Evolutionary conservation across 2,329 filamentous ascomycete genomes (phyloP).

Genomic region (Penicillium freii): DNA sequence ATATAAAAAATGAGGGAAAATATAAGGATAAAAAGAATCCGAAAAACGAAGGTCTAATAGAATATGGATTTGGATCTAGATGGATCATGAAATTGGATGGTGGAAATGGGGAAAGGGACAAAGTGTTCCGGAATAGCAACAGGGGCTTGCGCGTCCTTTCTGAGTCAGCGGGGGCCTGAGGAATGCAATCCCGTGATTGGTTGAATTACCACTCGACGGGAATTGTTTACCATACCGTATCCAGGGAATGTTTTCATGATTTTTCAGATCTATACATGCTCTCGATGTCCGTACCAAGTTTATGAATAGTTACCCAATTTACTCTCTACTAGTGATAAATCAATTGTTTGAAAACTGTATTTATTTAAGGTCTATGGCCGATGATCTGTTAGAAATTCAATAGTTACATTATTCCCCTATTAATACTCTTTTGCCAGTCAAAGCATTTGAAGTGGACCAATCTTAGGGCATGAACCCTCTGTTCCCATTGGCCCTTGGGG

Average conservation of each 20-base stretch:
- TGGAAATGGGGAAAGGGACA: conserved; percentile 13
- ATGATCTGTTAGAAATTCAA: background rate
- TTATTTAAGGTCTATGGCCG: too few species aligned
- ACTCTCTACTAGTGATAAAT: background rate
- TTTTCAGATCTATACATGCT: too few species aligned
- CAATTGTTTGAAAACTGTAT: background rate
- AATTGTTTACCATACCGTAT: conserved; percentile 3
- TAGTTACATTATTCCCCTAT: background rate
- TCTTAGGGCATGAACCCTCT: background rate
- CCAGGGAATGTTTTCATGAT: background rate
- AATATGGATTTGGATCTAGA: conserved; percentile 15
- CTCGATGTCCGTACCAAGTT: too few species aligned
- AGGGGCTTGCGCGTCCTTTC: conserved; percentile 36
- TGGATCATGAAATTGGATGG: conserved; percentile 16
- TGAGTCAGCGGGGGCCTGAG: conserved; percentile 28
- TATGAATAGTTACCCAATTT: background rate
- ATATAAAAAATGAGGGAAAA: conserved; percentile 10
- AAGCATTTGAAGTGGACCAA: background rate
- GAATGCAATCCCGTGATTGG: conserved; percentile 3
- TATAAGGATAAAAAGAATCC: background rate
- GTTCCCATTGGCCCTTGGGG: background rate
- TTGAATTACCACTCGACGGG: background rate
- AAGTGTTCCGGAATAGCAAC: conserved; percentile 18
- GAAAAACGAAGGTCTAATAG: conserved; percentile 10
- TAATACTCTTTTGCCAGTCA: background rate